Evolutionary conservation across 2,329 filamentous ascomycete genomes (phyloP), one percentile per base, ranked within the genome.

Genomic region (Geosmithia morbida): DNA sequence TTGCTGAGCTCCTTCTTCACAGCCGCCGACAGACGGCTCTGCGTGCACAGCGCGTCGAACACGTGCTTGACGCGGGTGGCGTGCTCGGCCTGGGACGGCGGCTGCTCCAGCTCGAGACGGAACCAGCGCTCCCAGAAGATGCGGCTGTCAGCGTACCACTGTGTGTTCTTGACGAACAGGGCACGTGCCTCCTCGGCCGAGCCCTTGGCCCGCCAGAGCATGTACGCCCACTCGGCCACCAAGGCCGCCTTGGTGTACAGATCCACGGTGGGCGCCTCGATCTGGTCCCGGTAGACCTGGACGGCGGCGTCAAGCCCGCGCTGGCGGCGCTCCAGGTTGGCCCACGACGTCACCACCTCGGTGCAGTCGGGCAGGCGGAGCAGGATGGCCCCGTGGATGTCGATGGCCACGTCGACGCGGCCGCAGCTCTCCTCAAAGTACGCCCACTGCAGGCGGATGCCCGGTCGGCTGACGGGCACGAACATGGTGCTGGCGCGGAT

Each of bases 71-170:
- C 79, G n/a, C 82, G 82, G 53, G 80, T 71, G 46, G 81, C 79
- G 48, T 87, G 79, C 48, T 80, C 75, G 1, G 71, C 66, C 51
- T 69, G 33, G 1, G 81, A 83, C 11, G 86, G 39, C 8, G 45
- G 83, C 61, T 95, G 89, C 48, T 85, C 80, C 45, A 94, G 71
- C 67, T 98, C 92, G 58, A 98, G 95, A 49, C 83, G 71, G 48
- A 97, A 75, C 71, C 88, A 97, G 57, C 79, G 85, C 55, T 81
- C 73, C 90, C 92, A 98, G 70, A 97, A 97, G 42, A 85, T 72
- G 33, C 81, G 77, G 62, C 88, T 95, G 59, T 92, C 86, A 2
- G 82, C 73, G 60, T 94, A 95, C 72, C 81, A 87, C 59, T 88
- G 81, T 48, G 85, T 74, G 55, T 95, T 90, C 63, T 83, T 84